These are phyloP conservation scores for Penicillium digitatum DNA, from an alignment of 2,329 filamentous ascomycete species.

Conservation along the genomic window DNA sequence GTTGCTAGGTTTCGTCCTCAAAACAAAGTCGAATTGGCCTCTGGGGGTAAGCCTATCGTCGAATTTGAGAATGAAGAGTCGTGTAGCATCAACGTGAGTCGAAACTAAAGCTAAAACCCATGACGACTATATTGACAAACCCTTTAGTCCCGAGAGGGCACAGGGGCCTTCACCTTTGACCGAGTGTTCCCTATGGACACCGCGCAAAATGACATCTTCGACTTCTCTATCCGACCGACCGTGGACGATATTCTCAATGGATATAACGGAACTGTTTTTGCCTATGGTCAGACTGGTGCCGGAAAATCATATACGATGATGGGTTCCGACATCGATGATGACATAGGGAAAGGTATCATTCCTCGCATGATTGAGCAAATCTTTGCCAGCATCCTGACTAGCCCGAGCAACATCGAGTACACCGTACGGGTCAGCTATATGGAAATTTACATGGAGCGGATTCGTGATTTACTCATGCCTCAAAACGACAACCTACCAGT, in stretches of 20 bases:
- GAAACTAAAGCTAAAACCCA: slow-evolving; percentile 10
- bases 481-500: slow-evolving; percentile 94
- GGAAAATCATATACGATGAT: slow-evolving; percentile 99
- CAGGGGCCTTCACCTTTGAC: slow-evolving; percentile 91
- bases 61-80: slow-evolving; percentile 84
- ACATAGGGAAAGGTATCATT: slow-evolving; percentile 84
- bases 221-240: slow-evolving; percentile 92
- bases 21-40: slow-evolving; percentile 88
- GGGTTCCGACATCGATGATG: slow-evolving; percentile 90
- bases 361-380: slow-evolving; percentile 97
- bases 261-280: slow-evolving; percentile 98
- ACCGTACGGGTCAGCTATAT: slow-evolving; percentile 99
- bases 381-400: slow-evolving; percentile 89
- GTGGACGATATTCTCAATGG: slow-evolving; percentile 98
- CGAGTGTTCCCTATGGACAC: slow-evolving; percentile 94
- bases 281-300: slow-evolving; percentile 95
- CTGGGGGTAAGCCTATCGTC: slow-evolving; percentile 88
- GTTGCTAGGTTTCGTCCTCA: slow-evolving; percentile 97
- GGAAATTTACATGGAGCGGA: slow-evolving; percentile 99
- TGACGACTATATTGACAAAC: slow-evolving; percentile 15
- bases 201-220: slow-evolving; percentile 88
- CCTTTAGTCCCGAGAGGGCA: slow-evolving; percentile 71
- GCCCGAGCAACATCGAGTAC: slow-evolving; percentile 91
- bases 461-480: slow-evolving; percentile 85
- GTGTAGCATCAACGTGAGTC: slow-evolving; percentile 71